phyloP scores from a whole-genome alignment of 345 rosid species.

The Salix brachista region DNA sequence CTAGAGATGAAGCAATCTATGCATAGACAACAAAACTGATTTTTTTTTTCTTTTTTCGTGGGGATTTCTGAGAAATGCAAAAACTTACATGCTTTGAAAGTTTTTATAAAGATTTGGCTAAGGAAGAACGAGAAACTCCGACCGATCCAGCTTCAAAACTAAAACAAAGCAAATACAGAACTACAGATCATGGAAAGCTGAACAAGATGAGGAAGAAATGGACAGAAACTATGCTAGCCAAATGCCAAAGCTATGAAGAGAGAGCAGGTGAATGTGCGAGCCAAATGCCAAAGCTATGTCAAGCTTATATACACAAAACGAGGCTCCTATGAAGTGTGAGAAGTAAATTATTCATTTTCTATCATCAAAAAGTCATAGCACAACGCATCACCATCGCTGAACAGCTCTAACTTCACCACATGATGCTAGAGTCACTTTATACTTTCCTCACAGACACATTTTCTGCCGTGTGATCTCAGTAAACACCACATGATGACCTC shows the following conservation, averaged over 20 bases:
- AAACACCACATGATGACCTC: not conserved
- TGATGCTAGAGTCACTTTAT: slow-evolving; percentile 7
- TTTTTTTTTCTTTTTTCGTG: slow-evolving; percentile 10
- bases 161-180: not conserved
- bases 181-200: not conserved
- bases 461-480: slow-evolving; percentile 4
- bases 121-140: slow-evolving; percentile 14
- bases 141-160: slow-evolving; percentile 22
- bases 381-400: slow-evolving; percentile 15
- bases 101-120: slow-evolving; percentile 23
- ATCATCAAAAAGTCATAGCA: slow-evolving; percentile 30
- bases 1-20: not conserved
- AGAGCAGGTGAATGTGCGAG: not conserved
- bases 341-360: not conserved
- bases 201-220: not conserved
- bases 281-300: not conserved
- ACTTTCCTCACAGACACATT: slow-evolving; percentile 7
- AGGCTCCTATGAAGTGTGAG: not conserved
- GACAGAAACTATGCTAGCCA: not conserved
- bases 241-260: not conserved
- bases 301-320: not conserved
- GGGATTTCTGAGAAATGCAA: not conserved
- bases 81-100: slow-evolving; percentile 26
- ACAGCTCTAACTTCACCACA: not conserved
- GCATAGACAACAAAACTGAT: not conserved